A percentile compares a stretch with the other conserved stretches of the same genome.
phyloP scores from a whole-genome alignment of 495 filamentous ascomycete genomes.

The Neurospora africana region DNA sequence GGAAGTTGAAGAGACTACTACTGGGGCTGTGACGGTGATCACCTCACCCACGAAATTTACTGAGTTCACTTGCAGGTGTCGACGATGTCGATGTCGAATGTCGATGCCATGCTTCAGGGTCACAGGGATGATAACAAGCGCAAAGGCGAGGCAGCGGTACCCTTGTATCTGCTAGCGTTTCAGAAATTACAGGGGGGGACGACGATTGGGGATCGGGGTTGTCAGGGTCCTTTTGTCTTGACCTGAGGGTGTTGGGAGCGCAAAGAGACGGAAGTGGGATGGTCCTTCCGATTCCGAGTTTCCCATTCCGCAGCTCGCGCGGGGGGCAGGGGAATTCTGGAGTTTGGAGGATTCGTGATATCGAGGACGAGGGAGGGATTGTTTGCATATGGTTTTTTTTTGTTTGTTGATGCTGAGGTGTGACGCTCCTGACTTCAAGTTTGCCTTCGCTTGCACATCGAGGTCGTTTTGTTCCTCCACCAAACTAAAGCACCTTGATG shows the following conservation, averaged over 20 bases:
- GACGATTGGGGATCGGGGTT: neutral
- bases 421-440: too few species aligned
- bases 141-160: neutral
- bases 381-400: neutral
- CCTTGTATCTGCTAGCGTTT: neutral
- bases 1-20: neutral
- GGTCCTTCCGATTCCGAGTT: neutral
- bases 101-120: too few species aligned
- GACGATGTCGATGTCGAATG: neutral
- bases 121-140: neutral
- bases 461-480: neutral
- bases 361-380: neutral
- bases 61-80: neutral
- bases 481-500: neutral
- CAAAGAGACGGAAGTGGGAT: neutral
- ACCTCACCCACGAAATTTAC: neutral
- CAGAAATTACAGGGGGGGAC: neutral
- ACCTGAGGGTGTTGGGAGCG: too few species aligned
- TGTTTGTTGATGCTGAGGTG: too few species aligned
- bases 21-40: neutral
- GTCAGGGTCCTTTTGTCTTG: too few species aligned
- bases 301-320: neutral
- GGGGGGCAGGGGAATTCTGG: too few species aligned
- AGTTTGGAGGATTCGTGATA: neutral
- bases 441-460: neutral